Evolutionary conservation across 1,284 basidiomycete genomes (phyloP).

Genomic region (Cystobasidium sp.): DNA sequence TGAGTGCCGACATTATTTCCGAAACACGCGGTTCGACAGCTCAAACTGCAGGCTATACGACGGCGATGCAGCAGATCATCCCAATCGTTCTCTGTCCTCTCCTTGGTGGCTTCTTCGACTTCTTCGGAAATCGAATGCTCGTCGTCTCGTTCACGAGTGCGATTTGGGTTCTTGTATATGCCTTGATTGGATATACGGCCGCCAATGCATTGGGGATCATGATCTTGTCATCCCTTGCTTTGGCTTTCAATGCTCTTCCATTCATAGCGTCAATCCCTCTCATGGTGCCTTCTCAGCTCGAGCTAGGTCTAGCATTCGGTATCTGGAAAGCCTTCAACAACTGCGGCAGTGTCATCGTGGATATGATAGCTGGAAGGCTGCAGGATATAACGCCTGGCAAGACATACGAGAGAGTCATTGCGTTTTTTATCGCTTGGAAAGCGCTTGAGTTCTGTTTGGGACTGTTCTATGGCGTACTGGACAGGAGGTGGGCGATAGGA

Average conservation of each 20-base stretch:
- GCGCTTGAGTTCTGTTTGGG: slow-evolving; percentile 56
- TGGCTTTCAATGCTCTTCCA: slow-evolving; percentile 56
- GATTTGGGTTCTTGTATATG: slow-evolving; percentile 58
- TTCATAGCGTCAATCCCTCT: slow-evolving; percentile 59
- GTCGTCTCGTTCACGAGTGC: slow-evolving; percentile 53
- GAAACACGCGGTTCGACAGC: slow-evolving; percentile 57
- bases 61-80: slow-evolving; percentile 58
- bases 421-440: slow-evolving; percentile 60
- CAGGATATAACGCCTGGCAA: slow-evolving; percentile 56
- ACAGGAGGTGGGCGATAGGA: slow-evolving; percentile 32
- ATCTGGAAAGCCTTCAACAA: slow-evolving; percentile 59
- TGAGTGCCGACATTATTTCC: slow-evolving; percentile 59
- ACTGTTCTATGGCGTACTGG: slow-evolving; percentile 50
- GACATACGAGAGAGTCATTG: slow-evolving; percentile 57
- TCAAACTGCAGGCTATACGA: slow-evolving; percentile 60
- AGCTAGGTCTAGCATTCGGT: slow-evolving; percentile 60
- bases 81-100: slow-evolving; percentile 59
- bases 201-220: slow-evolving; percentile 57
- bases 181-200: slow-evolving; percentile 57
- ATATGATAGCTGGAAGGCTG: slow-evolving; percentile 58
- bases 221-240: slow-evolving; percentile 31
- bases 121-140: slow-evolving; percentile 53
- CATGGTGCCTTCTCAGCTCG: slow-evolving; percentile 56
- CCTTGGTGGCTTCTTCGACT: slow-evolving; percentile 55
- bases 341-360: slow-evolving; percentile 56